Percentiles rank a stretch among this genome's conserved stretches.
These are phyloP conservation scores for Incumbomyces delicatus DNA, from an alignment of 2,329 filamentous ascomycete genomes.

Conservation along the genomic window DNA sequence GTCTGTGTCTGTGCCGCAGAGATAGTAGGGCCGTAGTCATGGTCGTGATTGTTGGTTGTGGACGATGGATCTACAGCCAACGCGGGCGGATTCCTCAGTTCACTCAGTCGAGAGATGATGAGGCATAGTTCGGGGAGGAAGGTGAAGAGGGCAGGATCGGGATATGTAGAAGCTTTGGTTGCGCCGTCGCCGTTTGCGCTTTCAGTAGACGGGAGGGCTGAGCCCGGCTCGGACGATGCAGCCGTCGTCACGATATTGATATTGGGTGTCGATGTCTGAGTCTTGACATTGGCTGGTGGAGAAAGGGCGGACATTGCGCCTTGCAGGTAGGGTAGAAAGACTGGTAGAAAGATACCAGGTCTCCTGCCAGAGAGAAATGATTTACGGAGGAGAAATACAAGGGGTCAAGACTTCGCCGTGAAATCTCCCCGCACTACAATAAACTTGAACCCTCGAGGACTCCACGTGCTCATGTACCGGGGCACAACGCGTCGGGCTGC, in stretches of 20 bases:
- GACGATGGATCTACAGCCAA: slow-evolving; percentile 27
- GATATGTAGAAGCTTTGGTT: slow-evolving; percentile 37
- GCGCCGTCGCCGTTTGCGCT: neutral
- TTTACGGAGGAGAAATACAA: neutral
- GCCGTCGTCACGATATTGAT: neutral
- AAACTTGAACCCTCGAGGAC: too few relatives aligned
- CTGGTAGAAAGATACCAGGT: too few relatives aligned
- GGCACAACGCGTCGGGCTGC: too few relatives aligned
- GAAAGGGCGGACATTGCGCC: neutral
- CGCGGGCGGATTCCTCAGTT: slow-evolving; percentile 36
- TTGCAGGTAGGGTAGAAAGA: too few relatives aligned
- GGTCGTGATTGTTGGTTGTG: too few relatives aligned
- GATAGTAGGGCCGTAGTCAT: slow-evolving; percentile 29
- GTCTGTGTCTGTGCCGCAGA: slow-evolving; percentile 19
- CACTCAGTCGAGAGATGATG: slow-evolving; percentile 59
- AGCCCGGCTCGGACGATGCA: neutral
- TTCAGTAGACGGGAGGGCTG: neutral
- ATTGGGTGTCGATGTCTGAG: slow-evolving; percentile 1
- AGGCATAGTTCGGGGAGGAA: slow-evolving; percentile 71
- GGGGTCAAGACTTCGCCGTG: too few relatives aligned
- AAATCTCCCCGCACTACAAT: too few relatives aligned
- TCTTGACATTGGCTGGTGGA: neutral
- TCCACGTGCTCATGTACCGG: too few relatives aligned
- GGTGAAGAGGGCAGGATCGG: slow-evolving; percentile 76
- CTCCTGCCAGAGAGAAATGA: too few relatives aligned